Base-by-base conservation (phyloP, 495 filamentous ascomycete genomes). In the Amphirosellinia nigrospora region DNA sequence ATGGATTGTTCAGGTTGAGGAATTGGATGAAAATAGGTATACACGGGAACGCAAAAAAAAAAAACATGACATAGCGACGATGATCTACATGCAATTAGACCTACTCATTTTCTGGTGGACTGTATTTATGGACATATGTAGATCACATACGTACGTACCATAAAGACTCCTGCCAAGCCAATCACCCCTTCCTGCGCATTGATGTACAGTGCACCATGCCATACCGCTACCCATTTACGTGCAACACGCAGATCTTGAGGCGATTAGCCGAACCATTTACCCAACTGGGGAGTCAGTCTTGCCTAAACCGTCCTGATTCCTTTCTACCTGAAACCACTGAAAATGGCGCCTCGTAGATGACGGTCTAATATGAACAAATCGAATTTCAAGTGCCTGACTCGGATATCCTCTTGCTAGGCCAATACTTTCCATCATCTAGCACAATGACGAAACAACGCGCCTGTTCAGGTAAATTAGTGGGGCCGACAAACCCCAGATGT, bases 241-340 rank as follows among this genome's bases (percentile, higher is more conserved):
- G 43, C 28, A 50, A 61, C 23, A 6, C 26, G 50, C 52, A 68
- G 55, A 68, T 60, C 66, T 48, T 26, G 53, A 60, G 55, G 52
- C 41, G 66, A 68, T 60, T 55, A 36, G 53, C 55, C 66, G 39
- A 59, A 36, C 28, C n/a, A 46, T 60, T 46, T 38, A 23, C 55
- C 53, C 28, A 59, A 58, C 34, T 45, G 9, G 50, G 64, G 43
- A 21, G 50, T 50, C 28, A 13, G 8, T 52, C 26, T 21, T 52
- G 62, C 45, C 62, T 15, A 52, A 50, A 16, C 2, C 11, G 19
- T 28, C 41, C 28, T 28, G n/a, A 19, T 34, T 62, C 9, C 16
- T 41, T 19, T 15, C n/a, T 56, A 62, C 58, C n/a, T 36, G 61
- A 46, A 48, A 64, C 23, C 41, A 10, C 61, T 46, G 11, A 21